Conservation (phyloP, 163 green algal genomes). For the Smithsoniella earleae region DNA sequence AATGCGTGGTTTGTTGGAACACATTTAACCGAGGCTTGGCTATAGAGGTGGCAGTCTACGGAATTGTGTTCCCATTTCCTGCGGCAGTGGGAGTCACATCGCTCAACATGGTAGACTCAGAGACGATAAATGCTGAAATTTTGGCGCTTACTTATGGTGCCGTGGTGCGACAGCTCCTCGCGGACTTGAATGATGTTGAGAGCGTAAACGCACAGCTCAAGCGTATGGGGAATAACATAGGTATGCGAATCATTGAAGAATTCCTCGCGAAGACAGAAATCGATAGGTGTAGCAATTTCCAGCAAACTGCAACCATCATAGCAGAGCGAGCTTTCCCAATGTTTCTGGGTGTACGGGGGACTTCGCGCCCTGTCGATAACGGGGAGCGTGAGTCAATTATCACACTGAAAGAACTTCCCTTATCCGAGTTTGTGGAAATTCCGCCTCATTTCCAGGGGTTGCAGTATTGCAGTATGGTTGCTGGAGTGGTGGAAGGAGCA, state of each 20-base stretch:
- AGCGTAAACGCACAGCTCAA: slow-evolving; percentile 96
- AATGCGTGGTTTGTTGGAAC: too few relatives aligned
- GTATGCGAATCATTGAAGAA: slow-evolving; percentile 87
- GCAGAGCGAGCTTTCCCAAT: slow-evolving; percentile 38
- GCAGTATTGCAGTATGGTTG: slow-evolving; percentile 85
- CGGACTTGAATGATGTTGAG: slow-evolving; percentile 84
- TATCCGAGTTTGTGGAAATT: slow-evolving; percentile 96
- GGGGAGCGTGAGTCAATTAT: slow-evolving; percentile 15
- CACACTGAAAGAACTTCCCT: slow-evolving; percentile 77
- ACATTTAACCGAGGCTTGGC: not conserved
- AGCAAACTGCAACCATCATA: slow-evolving; percentile 69
- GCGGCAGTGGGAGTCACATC: not conserved
- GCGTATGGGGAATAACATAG: slow-evolving; percentile 96
- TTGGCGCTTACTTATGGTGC: slow-evolving; percentile 93
- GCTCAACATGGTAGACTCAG: slow-evolving; percentile 12
- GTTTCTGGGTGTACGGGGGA: slow-evolving; percentile 1
- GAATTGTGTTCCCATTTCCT: not conserved
- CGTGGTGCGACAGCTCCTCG: slow-evolving; percentile 88
- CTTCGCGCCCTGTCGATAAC: slow-evolving; percentile 31
- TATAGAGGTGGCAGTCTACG: not conserved
- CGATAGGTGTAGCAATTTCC: slow-evolving; percentile 68
- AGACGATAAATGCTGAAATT: slow-evolving; percentile 72
- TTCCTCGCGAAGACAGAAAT: slow-evolving; percentile 75
- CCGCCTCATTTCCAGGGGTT: slow-evolving; percentile 69
- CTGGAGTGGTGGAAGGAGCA: slow-evolving; percentile 78